Evolutionary conservation across 139 green algal species (phyloP), one percentile per base, ranked within the genome.

Genomic region (Chlamydomonas asymmetrica): DNA sequence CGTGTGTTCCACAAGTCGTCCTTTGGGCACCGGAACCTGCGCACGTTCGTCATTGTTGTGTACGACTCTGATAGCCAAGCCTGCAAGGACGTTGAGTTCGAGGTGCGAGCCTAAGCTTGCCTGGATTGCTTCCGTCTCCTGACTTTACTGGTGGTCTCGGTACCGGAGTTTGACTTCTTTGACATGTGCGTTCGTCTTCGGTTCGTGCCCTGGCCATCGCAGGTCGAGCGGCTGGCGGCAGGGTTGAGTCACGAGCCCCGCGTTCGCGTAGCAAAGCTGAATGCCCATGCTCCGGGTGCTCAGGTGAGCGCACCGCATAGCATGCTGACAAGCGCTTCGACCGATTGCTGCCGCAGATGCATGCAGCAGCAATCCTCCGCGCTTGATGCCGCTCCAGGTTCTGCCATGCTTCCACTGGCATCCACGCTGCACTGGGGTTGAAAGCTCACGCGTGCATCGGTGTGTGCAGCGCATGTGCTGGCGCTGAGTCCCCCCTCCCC

Each of bases 11-110:
- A 80, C 63, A 52, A 54, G 20, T 50, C 63, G 10, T 73, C 62
- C 29, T 80, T 73, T 38, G 73, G 73, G 4, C 73, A 80, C 49
- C 49, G 73, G 4, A 80, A 80, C 52, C 43, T 25, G 9, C 63
- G 63, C n/a, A 69, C 73, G 50, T 63, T 63, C 29, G 63, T 80
- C 25, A 40, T 80, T 7, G 73, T 80, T 27, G 16, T 80, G 63
- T 80, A 80, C 56, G 73, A 80, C 64, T 64, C 73, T 20, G 57
- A 48, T 38, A 72, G 45, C 38, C 37, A 38, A 9, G 31, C 62
- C 2, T 80, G 73, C 50, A 32, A 61, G 16, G 54, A 60, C 5
- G n/a, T 50, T 25, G 73, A 80, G 52, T 74, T 61, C n/a, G 63
- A 80, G 73, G 73, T 80, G 29, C 23, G 63, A 52, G 45, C 13